Evolutionary conservation across 2,329 filamentous ascomycete genomes (phyloP).

Genomic region (Cladorrhinum sp.): DNA sequence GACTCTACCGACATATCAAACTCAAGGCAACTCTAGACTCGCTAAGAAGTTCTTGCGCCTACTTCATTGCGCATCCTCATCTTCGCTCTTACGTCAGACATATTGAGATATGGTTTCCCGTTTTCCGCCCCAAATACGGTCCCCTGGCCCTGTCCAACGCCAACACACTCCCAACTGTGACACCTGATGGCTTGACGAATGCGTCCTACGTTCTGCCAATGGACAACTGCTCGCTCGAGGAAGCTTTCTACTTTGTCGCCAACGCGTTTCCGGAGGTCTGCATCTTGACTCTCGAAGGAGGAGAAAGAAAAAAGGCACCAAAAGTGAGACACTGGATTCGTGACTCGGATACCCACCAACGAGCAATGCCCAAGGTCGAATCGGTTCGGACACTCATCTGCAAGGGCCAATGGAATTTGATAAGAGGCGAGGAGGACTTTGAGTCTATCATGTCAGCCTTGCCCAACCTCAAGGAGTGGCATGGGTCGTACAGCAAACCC

Average conservation of each 20-base stretch:
- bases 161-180: slow-evolving; percentile 50
- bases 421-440: slow-evolving; percentile 63
- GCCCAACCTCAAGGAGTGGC: slow-evolving; percentile 63
- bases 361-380: slow-evolving; percentile 38
- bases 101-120: slow-evolving; percentile 75
- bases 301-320: slow-evolving; percentile 71
- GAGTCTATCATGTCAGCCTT: slow-evolving; percentile 58
- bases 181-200: slow-evolving; percentile 53
- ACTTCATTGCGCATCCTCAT: slow-evolving; percentile 58
- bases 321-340: slow-evolving; percentile 58
- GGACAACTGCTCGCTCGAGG: slow-evolving; percentile 67
- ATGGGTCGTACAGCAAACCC: slow-evolving; percentile 65
- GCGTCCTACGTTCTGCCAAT: slow-evolving; percentile 58
- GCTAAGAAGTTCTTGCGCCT: slow-evolving; percentile 56
- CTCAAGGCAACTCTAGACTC: slow-evolving; percentile 67
- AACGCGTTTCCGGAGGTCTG: slow-evolving; percentile 57
- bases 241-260: slow-evolving; percentile 64
- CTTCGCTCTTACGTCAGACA: slow-evolving; percentile 65
- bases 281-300: slow-evolving; percentile 72
- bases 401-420: slow-evolving; percentile 75
- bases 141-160: slow-evolving; percentile 43
- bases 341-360: slow-evolving; percentile 15
- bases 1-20: slow-evolving; percentile 73
- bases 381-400: slow-evolving; percentile 66
- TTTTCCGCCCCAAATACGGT: slow-evolving; percentile 59